These are phyloP conservation scores for Acer campestre DNA, from an alignment of 345 rosid species.

Conservation along the genomic window DNA sequence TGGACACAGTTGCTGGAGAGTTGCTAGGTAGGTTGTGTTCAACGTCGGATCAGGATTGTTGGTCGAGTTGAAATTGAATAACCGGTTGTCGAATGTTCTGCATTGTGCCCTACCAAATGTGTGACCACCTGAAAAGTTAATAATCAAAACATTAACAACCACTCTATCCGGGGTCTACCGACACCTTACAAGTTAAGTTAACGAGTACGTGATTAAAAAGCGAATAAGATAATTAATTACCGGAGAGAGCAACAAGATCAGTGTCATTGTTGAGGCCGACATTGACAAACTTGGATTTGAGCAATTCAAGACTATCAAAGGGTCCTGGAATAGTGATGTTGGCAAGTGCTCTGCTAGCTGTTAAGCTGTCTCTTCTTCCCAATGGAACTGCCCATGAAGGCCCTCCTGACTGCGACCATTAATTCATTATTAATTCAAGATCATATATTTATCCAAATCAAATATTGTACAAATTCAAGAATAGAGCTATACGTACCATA, in stretches of 20 bases:
- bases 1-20: conserved; percentile 53
- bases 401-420: conserved; percentile 33
- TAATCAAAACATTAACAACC: not conserved
- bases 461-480: too few relatives aligned
- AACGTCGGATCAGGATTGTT: conserved; percentile 53
- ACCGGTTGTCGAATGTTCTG: conserved; percentile 28
- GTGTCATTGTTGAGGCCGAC: conserved; percentile 28
- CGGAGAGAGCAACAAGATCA: conserved; percentile 32
- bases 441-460: not conserved
- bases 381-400: conserved; percentile 30
- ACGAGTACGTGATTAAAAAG: too few relatives aligned
- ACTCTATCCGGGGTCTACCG: too few relatives aligned
- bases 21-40: conserved; percentile 40
- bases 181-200: too few relatives aligned
- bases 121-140: conserved; percentile 49
- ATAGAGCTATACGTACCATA: conserved; percentile 10
- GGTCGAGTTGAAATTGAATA: conserved; percentile 48
- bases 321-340: conserved; percentile 21
- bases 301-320: not conserved
- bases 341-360: conserved; percentile 30
- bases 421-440: not conserved
- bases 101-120: conserved; percentile 68
- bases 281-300: conserved; percentile 15
- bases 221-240: conserved; percentile 3
- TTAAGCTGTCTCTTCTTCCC: conserved; percentile 42